Evolutionary conservation across 768 basidiomycete genomes (phyloP), one percentile per base, ranked within the genome.

Genomic region (Kwoniella dejecticola): DNA sequence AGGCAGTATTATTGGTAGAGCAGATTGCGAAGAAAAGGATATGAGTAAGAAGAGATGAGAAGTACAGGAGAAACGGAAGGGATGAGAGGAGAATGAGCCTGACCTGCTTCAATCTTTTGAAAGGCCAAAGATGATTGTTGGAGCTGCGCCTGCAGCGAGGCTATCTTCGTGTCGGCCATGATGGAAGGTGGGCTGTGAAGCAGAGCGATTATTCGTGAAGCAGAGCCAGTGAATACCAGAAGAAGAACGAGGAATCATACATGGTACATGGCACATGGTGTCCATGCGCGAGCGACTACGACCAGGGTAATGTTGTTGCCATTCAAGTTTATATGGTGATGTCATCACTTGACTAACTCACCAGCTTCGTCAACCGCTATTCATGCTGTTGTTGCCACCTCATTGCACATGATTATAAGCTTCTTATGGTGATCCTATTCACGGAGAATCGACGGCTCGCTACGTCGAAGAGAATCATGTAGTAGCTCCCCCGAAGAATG

Each of bases 111-210:
- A 7, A 93, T 71, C 70, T 88, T 90, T 72, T 92, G 89, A 72
- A 87, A 94, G 64, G 90, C 90, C 21, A 81, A 70, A 4, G 91
- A 87, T 24, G 84, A 85, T 27, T 81, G 80, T 76, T 95, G 89
- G 19, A 92, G 68, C 53, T 74, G 58, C 24, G 69, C 69, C 44
- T 75, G 74, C 3, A 72, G n/a, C 1, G 67, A 57, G 15, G 53
- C 67, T 40, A 65, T 52, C 55, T 67, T 70, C 30, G 52, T 48
- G 48, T 66, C 63, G 13, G 67, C 54, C 71, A 71, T 71, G 6
- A 11, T 62, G 62, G 23, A 33, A 5, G 36, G n/a, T n/a, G n/a
- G n/a, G n/a, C n/a, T n/a, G n/a, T n/a, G n/a, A n/a, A n/a, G n/a
- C n/a, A n/a, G n/a, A n/a, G n/a, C n/a, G n/a, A n/a, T n/a, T n/a